Evolutionary conservation across 257 asterid genomes (phyloP).

Genomic region (Fraxinus pennsylvanica): DNA sequence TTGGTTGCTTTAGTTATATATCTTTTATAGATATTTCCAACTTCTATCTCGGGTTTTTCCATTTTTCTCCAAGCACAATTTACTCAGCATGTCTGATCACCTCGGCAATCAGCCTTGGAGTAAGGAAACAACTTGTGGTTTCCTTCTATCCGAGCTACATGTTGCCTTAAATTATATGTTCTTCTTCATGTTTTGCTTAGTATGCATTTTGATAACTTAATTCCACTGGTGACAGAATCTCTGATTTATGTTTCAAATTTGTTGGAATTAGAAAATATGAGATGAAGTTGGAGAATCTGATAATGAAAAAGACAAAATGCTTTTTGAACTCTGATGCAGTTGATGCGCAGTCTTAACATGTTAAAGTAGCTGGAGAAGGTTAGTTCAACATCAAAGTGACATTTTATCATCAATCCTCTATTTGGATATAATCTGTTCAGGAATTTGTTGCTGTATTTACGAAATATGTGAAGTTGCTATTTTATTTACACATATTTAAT

Average conservation of each 20-base stretch:
- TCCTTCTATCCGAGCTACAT: constrained; percentile 78
- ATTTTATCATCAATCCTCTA: too few relatives aligned
- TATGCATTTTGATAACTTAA: background rate
- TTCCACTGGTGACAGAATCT: background rate
- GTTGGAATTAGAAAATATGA: constrained; percentile 76
- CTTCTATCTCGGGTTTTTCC: constrained; percentile 8
- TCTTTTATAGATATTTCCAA: constrained; percentile 5
- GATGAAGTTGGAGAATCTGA: constrained; percentile 87
- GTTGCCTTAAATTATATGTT: constrained; percentile 31
- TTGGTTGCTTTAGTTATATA: background rate
- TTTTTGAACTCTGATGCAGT: constrained; percentile 47
- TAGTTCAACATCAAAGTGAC: too few relatives aligned
- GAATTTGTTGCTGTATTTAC: background rate
- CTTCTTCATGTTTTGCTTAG: background rate
- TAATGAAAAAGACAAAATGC: constrained; percentile 70
- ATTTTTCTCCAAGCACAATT: constrained; percentile 19
- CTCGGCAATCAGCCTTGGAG: constrained; percentile 29
- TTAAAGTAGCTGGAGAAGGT: too few relatives aligned
- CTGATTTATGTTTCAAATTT: constrained; percentile 16
- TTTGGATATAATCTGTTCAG: too few relatives aligned
- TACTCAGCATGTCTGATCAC: constrained; percentile 26
- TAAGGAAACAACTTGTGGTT: too few relatives aligned
- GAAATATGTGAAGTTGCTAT: too few relatives aligned
- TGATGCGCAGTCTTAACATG: too few relatives aligned
- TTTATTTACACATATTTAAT: background rate